Base-by-base conservation (phyloP, 106 monocot genomes). In the Dendrobium nobile region DNA sequence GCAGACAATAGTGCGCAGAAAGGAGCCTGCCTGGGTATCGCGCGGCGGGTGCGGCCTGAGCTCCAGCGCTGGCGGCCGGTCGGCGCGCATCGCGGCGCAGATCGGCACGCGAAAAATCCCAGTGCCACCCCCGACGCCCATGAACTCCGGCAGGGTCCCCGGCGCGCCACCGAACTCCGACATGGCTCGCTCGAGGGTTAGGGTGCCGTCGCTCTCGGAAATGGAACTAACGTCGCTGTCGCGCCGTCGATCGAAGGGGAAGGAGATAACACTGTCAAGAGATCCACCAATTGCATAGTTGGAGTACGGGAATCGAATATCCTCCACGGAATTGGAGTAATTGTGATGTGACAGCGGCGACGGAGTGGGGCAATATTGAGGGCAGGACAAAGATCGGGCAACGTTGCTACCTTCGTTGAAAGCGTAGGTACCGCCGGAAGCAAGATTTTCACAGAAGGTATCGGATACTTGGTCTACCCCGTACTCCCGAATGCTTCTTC, bases 1-100 rank as follows among this genome's bases (percentile, higher is more conserved):
- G 48, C 84, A 83, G 33, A 79, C 85, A 26, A 98, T 85, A 43
- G 91, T 82, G 19, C 97, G 83, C 40, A 98, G 79, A 75, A 98
- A 98, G 0, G 89, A 81, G 5, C 94, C 92, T 9, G 80, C 89
- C 88, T 98, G 97, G 24, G 94, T 98, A 81, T 98, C 97, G 2
- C 97, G 86, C 0, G 94, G 83, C 18, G 97, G 94, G 73, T 91
- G 97, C 10, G 94, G 94, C 20, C 94, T 85, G 64, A 98, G 65
- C 76, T 94, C 97, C 40, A 98, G 72, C 0, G 90, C 78, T 0
- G 97, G 92, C 0, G 97, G 97, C 0, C 92, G 90, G 16, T 40
- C 82, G 9, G 97, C 92, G 77, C 88, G 92, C 79, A 92, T 84
- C 18, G 97, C 87, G 9, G 97, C 89, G 2, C 94, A 84, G 31